phyloP scores from a whole-genome alignment of 2,329 filamentous ascomycete genomes.

The Phialophora macrospora region DNA sequence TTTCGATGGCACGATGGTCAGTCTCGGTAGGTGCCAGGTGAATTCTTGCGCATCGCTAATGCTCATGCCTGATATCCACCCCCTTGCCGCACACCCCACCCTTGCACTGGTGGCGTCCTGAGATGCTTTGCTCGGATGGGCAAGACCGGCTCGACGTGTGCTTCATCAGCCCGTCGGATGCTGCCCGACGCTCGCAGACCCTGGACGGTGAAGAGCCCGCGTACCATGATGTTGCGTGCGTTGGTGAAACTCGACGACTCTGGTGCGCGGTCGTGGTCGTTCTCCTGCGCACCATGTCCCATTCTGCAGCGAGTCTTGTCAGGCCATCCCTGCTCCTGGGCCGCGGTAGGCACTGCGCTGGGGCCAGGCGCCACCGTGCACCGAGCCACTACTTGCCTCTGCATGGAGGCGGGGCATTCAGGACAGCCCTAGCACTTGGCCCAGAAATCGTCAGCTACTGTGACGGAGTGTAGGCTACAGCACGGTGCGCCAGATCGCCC shows the following conservation, averaged over 20 bases:
- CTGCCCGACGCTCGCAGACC: neutral
- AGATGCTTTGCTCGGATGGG: constrained; percentile 4
- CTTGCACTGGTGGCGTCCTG: neutral
- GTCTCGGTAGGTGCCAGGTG: neutral
- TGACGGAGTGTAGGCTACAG: neutral
- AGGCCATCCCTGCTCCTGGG: neutral
- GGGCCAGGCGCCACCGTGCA: neutral
- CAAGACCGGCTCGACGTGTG: neutral
- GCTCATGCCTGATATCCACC: neutral
- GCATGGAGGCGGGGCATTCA: neutral
- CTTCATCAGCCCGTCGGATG: constrained; percentile 2
- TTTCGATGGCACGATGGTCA: neutral
- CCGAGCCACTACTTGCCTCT: neutral
- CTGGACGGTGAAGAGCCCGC: neutral
- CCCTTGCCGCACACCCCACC: neutral
- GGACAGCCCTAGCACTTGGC: neutral
- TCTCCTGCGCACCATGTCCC: too few species aligned
- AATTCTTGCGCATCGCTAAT: neutral
- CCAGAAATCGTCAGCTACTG: neutral
- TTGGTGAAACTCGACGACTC: neutral
- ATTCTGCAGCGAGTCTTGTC: too few species aligned
- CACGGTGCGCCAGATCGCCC: neutral
- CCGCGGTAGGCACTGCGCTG: neutral
- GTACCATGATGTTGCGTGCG: neutral
- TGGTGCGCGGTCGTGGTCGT: neutral